Percentiles rank a stretch among this genome's conserved stretches.
phyloP scores from a whole-genome alignment of 2,329 filamentous ascomycete genomes.

The Neofusicoccum ribis region DNA sequence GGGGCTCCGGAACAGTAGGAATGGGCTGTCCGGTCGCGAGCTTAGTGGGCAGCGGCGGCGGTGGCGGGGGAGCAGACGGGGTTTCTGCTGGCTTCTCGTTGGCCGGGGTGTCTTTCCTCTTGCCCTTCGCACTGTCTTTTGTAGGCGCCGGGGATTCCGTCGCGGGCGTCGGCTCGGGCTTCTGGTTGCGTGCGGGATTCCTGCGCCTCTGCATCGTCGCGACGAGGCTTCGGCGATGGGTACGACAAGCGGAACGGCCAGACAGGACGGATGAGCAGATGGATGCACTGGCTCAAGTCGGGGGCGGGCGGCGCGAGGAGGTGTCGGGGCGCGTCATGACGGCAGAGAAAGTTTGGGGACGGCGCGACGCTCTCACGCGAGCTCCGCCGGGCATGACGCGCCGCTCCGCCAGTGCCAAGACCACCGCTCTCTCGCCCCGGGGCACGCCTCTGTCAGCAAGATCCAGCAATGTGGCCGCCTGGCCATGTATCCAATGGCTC shows the following conservation, averaged over 20 bases:
- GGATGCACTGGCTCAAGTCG: not conserved
- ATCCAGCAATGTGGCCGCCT: too few species aligned
- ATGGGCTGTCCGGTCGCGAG: constrained; percentile 67
- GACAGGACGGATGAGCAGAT: not conserved
- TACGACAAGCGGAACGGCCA: not conserved
- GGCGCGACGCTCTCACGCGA: constrained; percentile 13
- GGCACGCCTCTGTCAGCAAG: too few species aligned
- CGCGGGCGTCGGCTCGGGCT: constrained; percentile 16
- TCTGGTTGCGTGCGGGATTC: constrained; percentile 18
- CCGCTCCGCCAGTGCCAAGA: not conserved
- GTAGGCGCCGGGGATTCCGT: not conserved
- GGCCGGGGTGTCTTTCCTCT: constrained; percentile 15
- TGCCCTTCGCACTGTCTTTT: constrained; percentile 5
- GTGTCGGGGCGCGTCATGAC: not conserved
- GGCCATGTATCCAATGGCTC: too few species aligned
- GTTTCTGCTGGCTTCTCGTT: constrained; percentile 15
- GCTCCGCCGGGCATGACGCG: not conserved
- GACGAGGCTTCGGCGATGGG: not conserved
- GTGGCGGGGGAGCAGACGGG: constrained; percentile 24
- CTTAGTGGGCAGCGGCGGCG: constrained; percentile 57
- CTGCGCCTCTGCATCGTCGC: constrained; percentile 16
- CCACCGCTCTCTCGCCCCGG: not conserved
- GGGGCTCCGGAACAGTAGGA: constrained; percentile 68
- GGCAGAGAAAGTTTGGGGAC: constrained; percentile 3
- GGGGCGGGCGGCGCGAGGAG: not conserved